phyloP scores from a whole-genome alignment of 768 basidiomycete genomes.

The Trametes villosa region DNA sequence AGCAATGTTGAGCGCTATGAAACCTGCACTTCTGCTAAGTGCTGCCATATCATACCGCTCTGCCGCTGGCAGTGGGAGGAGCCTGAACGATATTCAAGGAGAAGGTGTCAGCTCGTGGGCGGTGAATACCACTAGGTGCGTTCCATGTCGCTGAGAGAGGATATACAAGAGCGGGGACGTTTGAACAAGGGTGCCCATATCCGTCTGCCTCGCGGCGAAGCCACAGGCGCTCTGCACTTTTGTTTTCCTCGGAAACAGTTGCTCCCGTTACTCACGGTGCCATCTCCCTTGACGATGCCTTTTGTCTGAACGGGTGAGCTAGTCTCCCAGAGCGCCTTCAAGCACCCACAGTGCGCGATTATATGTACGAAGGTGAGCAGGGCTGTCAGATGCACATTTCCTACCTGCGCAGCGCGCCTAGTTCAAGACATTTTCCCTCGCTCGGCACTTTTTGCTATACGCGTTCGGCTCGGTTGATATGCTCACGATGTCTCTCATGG shows the following conservation, averaged over 20 bases:
- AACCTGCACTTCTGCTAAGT: too few relatives aligned
- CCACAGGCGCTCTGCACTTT: constrained; percentile 1
- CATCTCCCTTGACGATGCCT: constrained; percentile 7
- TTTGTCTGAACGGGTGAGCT: constrained; percentile 11
- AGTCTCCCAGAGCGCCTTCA: not conserved
- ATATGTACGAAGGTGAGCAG: constrained; percentile 2
- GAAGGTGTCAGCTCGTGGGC: too few relatives aligned
- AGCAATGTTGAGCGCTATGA: too few relatives aligned
- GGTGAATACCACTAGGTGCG: too few relatives aligned
- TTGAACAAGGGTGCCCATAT: constrained; percentile 5
- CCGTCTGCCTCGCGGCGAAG: not conserved
- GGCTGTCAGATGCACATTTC: not conserved
- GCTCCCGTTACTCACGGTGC: not conserved
- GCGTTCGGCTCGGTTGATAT: constrained; percentile 12
- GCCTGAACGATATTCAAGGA: too few relatives aligned
- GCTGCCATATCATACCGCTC: too few relatives aligned
- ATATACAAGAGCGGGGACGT: constrained; percentile 5
- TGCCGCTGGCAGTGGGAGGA: too few relatives aligned
- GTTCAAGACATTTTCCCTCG: constrained; percentile 1
- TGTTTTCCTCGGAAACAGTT: constrained; percentile 1
- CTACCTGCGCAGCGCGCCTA: constrained; percentile 16
- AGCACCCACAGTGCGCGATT: not conserved
- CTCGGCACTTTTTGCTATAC: constrained; percentile 13
- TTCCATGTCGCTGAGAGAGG: too few relatives aligned
- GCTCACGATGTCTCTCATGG: constrained; percentile 12